Evolutionary conservation across 306 rosid species (phyloP), one percentile per base, ranked within the genome.

Genomic region (Notholithocarpus densiflorus): DNA sequence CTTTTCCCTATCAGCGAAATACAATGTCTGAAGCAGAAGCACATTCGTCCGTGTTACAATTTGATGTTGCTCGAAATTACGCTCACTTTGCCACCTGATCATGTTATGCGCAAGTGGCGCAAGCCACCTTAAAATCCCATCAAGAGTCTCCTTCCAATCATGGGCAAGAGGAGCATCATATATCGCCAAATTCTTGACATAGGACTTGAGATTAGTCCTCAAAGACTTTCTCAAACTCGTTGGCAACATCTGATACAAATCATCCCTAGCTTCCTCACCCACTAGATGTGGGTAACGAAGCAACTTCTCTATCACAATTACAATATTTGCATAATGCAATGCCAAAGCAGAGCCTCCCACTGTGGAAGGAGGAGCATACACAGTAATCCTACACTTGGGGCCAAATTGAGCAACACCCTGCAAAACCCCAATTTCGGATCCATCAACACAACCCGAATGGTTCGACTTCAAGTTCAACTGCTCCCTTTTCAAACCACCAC

Each of bases 161-260:
- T 92, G 99, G 14, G 99, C 99, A 15, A 95, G 94, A 74, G 99
- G 99, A 7, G 99, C 99, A 78, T 95, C 99, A 70, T 91, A 95
- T 84, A 95, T 95, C 3, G 97, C 98, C 72, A 95, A 78, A 79
- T 88, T 86, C 86, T 93, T 91, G 45, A 87, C 89, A 69, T 90
- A 95, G 75, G 92, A 86, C 92, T 89, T 92, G 79, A 95, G 92
- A 79, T 89, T 89, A 40, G 87, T 76, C 88, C 87, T 89, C 73
- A 95, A 85, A 68, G 92, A 89, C 73, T 79, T 71, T 82, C 96
- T 95, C 81, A 95, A 81, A 81, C 97, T 95, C 23, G 88, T 87
- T 8, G 99, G 98, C 62, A 95, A 85, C 98, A 95, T 93, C 82
- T 88, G 96, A 81, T 93, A 95, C 73, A 95, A 86, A 85, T 95